Evolutionary conservation across 2,329 filamentous ascomycete genomes (phyloP), one percentile per base, ranked within the genome.

Genomic region (Xenosphaeropsis pyriputrescens): DNA sequence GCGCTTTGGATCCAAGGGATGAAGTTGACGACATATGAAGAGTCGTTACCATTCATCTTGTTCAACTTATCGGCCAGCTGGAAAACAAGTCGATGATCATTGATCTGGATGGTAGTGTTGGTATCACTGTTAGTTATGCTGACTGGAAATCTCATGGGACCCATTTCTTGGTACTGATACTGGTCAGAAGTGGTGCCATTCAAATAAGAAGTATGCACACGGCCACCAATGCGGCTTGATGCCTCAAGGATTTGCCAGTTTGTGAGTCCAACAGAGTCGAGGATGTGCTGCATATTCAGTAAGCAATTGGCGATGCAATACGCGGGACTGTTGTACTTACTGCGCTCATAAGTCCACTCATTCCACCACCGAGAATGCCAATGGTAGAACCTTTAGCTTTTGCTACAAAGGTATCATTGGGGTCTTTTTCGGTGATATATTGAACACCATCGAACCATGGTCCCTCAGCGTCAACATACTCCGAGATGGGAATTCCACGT

Each of bases 391-490:
- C 59, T 57, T 79, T 79, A 22, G 67, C 66, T 6, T 62, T 54
- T 3, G 60, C 53, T 5, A 69, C 70, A 43, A 73, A 70, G 0
- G 70, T 61, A 6, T 62, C 55, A 34, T 62, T 61, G 13, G 70
- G 63, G 43, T 72, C 59, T 47, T 71, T 74, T 18, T 64, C 58
- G 43, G 70, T 54, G 32, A 79, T 62, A 39, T 73, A 65, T 36
- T 62, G 65, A 14, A 79, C 75, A 12, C 74, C 75, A 48, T 79
- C 71, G 42, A 79, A 80, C 75, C 75, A 80, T 1, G 74, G 70
- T 0, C 75, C 73, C 49, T 46, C 39, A 12, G 43, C 39, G 42
- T 49, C 45, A 35, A 37, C 45, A 36, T 41, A 31, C 15, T 40
- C 34, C 12, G 34, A 26, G 29, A 40, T 32, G 7, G 29, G 14